phyloP scores from a whole-genome alignment of 495 filamentous ascomycete species.

The Penicillium subrubescens region DNA sequence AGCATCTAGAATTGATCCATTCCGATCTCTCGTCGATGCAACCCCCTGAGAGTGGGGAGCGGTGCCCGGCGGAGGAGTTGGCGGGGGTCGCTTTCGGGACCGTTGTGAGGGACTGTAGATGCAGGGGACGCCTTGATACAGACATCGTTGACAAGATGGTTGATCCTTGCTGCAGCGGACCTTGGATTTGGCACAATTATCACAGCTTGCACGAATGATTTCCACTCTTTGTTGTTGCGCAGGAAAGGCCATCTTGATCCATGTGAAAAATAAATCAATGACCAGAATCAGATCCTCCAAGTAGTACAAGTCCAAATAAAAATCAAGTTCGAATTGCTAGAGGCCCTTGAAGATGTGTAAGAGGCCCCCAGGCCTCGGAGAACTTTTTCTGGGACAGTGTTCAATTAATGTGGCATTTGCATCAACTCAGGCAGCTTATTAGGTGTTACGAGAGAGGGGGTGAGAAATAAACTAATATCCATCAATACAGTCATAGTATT shows the following conservation, averaged over 20 bases:
- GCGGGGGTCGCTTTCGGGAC: slow-evolving; percentile 10
- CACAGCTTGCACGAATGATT: slow-evolving; percentile 11
- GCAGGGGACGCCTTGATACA: slow-evolving; percentile 12
- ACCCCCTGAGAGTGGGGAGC: not conserved
- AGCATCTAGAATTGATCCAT: not conserved
- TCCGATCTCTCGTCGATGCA: slow-evolving; percentile 1
- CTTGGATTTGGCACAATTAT: slow-evolving; percentile 9
- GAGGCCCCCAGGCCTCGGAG: not conserved
- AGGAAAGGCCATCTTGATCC: not conserved
- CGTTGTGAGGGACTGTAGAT: slow-evolving; percentile 13
- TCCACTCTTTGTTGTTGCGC: slow-evolving; percentile 2
- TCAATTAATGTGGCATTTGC: not conserved
- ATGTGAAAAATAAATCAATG: not conserved
- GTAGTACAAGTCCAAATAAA: not conserved
- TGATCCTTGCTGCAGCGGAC: slow-evolving; percentile 13
- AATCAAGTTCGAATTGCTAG: not conserved
- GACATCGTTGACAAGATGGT: slow-evolving; percentile 10
- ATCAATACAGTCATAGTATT: not conserved
- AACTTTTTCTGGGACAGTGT: not conserved
- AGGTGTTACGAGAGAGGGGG: not conserved
- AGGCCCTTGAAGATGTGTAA: not conserved
- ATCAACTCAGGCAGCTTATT: not conserved
- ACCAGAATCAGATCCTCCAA: not conserved
- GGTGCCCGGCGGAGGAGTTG: not conserved
- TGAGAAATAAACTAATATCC: not conserved